phyloP scores from a whole-genome alignment of 2,329 filamentous ascomycete species.

The Cryphonectria japonica region DNA sequence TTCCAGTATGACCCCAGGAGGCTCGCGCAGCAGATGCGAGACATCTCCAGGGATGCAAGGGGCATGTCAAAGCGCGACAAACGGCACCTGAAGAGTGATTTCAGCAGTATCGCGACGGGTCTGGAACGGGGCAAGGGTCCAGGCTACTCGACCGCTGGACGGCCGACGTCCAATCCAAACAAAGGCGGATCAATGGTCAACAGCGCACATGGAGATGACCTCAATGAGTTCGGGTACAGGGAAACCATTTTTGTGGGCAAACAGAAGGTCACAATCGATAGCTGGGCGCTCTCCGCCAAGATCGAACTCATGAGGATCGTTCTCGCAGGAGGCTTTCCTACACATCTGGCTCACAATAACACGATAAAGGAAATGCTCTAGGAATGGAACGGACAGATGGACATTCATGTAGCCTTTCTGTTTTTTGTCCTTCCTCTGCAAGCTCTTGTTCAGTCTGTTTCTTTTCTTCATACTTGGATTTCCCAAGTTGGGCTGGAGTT shows the following conservation, averaged over 20 bases:
- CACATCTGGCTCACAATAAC: slow-evolving; percentile 47
- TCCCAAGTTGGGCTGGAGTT: background rate
- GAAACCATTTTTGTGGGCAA: slow-evolving; percentile 54
- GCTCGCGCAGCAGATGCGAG: slow-evolving; percentile 51
- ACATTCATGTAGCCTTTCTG: background rate
- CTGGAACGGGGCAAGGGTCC: slow-evolving; percentile 59
- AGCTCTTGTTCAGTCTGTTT: background rate
- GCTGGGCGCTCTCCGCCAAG: slow-evolving; percentile 55
- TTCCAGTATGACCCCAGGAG: slow-evolving; percentile 56
- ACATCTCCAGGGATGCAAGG: slow-evolving; percentile 53
- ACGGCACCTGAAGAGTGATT: slow-evolving; percentile 51
- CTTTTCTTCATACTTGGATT: background rate
- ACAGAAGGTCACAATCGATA: slow-evolving; percentile 50
- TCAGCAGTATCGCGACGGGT: slow-evolving; percentile 57
- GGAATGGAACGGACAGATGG: slow-evolving; percentile 19
- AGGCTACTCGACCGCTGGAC: slow-evolving; percentile 55
- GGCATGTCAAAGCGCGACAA: slow-evolving; percentile 54
- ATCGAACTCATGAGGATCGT: slow-evolving; percentile 53
- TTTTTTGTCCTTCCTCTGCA: background rate
- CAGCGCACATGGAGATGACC: slow-evolving; percentile 44
- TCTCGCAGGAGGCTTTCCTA: slow-evolving; percentile 49
- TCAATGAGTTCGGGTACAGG: slow-evolving; percentile 56
- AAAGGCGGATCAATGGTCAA: slow-evolving; percentile 47
- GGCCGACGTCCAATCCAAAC: slow-evolving; percentile 46
- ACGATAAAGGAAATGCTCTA: slow-evolving; percentile 42